Conservation (phyloP, 164 flowering plant genomes). For the grape (Vitis vinifera) region ASM3070453v1 NC_081805.1:6351501-6352000, state of each 20-base stretch:
- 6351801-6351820: slow-evolving; percentile 63
- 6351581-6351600: slow-evolving; percentile 42
- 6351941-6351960: slow-evolving; percentile 54
- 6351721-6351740: slow-evolving; percentile 44
- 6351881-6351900: slow-evolving; percentile 83
- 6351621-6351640: slow-evolving; percentile 32
- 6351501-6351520: slow-evolving; percentile 40
- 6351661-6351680: slow-evolving; percentile 53
- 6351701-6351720: slow-evolving; percentile 69
- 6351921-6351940: slow-evolving; percentile 42
- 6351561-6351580: slow-evolving; percentile 47
- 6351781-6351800: slow-evolving; percentile 68
- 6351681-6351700: slow-evolving; percentile 76
- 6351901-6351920: slow-evolving; percentile 59
- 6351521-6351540: slow-evolving; percentile 76
- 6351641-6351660: slow-evolving; percentile 52
- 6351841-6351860: slow-evolving; percentile 69
- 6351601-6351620: slow-evolving; percentile 16
- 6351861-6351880: slow-evolving; percentile 72
- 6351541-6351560: slow-evolving; percentile 63
- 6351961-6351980: slow-evolving; percentile 66
- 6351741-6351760: slow-evolving; percentile 52
- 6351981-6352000: slow-evolving; percentile 83
- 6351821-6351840: slow-evolving; percentile 75
- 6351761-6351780: slow-evolving; percentile 69